phyloP scores from a whole-genome alignment of 805 yeast genomes.

The Limtongozyma cylindracea region DNA sequence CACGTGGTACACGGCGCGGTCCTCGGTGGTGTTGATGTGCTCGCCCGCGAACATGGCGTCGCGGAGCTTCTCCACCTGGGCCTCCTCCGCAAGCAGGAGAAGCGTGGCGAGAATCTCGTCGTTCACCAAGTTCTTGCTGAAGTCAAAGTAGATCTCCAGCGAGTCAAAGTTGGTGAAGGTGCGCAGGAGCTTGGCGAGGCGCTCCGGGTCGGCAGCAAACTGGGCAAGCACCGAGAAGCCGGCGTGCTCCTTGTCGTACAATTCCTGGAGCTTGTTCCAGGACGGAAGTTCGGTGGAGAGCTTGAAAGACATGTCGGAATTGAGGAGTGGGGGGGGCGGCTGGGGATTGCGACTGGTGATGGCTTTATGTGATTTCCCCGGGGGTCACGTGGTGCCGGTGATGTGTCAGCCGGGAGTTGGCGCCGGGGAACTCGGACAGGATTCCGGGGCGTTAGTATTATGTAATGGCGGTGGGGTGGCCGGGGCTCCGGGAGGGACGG shows the following conservation, averaged over 20 bases:
- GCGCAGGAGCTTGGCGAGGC: conserved; percentile 56
- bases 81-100: conserved; percentile 67
- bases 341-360: too few relatives aligned
- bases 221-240: too few relatives aligned
- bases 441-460: too few relatives aligned
- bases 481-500: too few relatives aligned
- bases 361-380: too few relatives aligned
- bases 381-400: too few relatives aligned
- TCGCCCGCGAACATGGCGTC: conserved; percentile 84
- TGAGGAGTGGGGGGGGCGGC: too few relatives aligned
- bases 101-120: conserved; percentile 53
- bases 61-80: conserved; percentile 66
- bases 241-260: conserved; percentile 44
- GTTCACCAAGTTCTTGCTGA: conserved; percentile 80
- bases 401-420: too few relatives aligned
- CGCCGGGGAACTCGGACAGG: too few relatives aligned
- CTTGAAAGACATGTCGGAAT: too few relatives aligned
- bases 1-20: conserved; percentile 89
- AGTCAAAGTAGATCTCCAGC: conserved; percentile 78
- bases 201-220: conserved; percentile 44
- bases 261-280: conserved; percentile 52
- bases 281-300: conserved; percentile 56
- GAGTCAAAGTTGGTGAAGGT: conserved; percentile 70
- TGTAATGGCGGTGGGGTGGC: too few relatives aligned
- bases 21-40: conserved; percentile 88